phyloP scores from a whole-genome alignment of 371 early-diverging fungal genomes.

The Amoeboradix gromovi region DNA sequence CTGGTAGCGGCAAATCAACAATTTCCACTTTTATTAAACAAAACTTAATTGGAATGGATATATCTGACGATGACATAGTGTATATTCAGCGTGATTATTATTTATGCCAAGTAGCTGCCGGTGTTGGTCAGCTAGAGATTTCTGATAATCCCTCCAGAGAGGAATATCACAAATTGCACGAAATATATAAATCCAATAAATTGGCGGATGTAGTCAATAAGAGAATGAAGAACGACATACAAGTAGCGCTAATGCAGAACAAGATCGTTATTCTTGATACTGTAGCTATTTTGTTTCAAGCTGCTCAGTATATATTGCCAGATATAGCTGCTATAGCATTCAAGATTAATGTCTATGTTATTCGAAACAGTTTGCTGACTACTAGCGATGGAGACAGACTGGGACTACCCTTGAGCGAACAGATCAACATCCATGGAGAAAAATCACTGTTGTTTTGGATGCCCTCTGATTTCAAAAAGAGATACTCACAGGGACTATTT shows the following conservation, averaged over 20 bases:
- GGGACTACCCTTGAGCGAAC: not conserved
- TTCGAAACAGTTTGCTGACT: not conserved
- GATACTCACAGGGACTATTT: not conserved
- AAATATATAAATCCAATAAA: not conserved
- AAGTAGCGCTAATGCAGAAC: not conserved
- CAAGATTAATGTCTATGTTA: not conserved
- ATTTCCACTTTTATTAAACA: not conserved
- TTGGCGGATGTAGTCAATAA: not conserved
- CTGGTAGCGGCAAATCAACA: not conserved
- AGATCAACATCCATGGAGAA: not conserved
- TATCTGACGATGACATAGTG: not conserved
- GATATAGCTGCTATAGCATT: not conserved
- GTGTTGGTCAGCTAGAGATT: not conserved
- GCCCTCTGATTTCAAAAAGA: not conserved
- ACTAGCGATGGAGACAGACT: not conserved
- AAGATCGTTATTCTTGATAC: not conserved
- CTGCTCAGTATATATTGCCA: not conserved
- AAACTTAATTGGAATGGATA: not conserved
- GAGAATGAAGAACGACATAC: not conserved
- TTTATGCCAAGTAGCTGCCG: not conserved
- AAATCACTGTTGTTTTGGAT: not conserved
- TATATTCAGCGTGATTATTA: not conserved
- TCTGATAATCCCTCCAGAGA: not conserved
- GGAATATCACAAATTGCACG: not conserved
- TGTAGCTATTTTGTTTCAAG: not conserved